Evolutionary conservation across 1,284 basidiomycete species (phyloP), one percentile per base, ranked within the genome.

Genomic region (Cystobasidium slooffiae): DNA sequence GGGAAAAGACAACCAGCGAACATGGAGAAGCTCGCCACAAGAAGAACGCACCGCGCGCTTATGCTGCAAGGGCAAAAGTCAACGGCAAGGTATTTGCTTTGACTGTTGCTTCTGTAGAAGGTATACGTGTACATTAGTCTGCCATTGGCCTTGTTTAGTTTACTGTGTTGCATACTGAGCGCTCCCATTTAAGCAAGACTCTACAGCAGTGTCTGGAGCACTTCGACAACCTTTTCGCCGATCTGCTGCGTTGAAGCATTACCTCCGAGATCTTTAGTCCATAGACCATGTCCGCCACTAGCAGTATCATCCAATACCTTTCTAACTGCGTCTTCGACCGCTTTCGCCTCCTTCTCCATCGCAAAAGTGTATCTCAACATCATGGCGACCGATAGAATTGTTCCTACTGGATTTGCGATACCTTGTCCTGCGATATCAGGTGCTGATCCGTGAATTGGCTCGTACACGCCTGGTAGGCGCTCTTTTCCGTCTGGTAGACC

Each of bases 401-500:
- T 97, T 65, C 96, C 97, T 78, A 99, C 88, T 43, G 96, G 96
- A 84, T 98, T 99, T 76, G 96, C 96, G 80, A 97, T 94, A 43
- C 93, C 93, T 82, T 93, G 86, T 1, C 94, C 94, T 7, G 95
- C 94, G 78, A 98, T 98, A 81, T 98, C 96, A 62, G 96, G 96
- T 1, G 96, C 96, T 44, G 93, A 96, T 66, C 93, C 92, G 81
- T 94, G 92, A 72, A 97, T 96, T 74, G 96, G 96, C 84, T 99
- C 96, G 85, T 99, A 99, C 69, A 99, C 85, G 63, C 97, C 97
- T 14, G 87, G 83, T 75, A 88, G 85, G 41, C 88, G 87, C 18
- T 83, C 84, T 41, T 89, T 87, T 64, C 89, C 85, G 52, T 90
- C 89, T 0, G 96, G 97, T 41, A 94, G 91, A 55, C 93, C 94